phyloP scores from a whole-genome alignment of 306 rosid species.

The Hippophae tibetana region DNA sequence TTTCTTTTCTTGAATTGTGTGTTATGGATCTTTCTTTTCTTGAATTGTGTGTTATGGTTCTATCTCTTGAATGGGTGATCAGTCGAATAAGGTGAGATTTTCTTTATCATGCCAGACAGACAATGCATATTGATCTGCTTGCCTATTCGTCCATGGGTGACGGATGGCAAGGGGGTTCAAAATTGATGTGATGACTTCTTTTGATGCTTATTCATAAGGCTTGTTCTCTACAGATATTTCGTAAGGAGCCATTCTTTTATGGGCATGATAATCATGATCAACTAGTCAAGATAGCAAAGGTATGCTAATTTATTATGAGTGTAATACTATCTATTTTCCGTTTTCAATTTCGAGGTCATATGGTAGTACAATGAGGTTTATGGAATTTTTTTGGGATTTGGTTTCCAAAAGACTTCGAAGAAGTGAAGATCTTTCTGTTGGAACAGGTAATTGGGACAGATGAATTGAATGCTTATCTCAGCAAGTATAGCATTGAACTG shows the following conservation, averaged over 20 bases:
- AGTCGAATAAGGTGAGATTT: neutral
- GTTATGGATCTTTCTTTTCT: neutral
- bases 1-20: neutral
- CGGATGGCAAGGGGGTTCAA: constrained; percentile 19
- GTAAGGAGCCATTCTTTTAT: constrained; percentile 95
- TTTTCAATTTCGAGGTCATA: neutral
- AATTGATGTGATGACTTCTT: constrained; percentile 16
- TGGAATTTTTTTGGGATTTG: constrained; percentile 2
- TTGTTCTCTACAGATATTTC: constrained; percentile 63
- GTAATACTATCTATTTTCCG: neutral
- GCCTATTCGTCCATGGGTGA: constrained; percentile 20
- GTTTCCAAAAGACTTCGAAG: constrained; percentile 8
- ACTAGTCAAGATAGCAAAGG: constrained; percentile 89
- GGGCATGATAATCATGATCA: constrained; percentile 92
- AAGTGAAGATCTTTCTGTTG: constrained; percentile 10
- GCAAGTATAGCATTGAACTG: constrained; percentile 71
- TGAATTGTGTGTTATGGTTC: neutral
- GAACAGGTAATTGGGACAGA: constrained; percentile 87
- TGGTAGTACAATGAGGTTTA: neutral
- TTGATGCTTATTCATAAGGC: constrained; percentile 31
- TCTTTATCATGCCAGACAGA: constrained; percentile 3
- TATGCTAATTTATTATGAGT: constrained; percentile 12
- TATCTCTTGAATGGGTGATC: neutral
- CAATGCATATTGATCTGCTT: constrained; percentile 20
- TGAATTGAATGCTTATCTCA: constrained; percentile 59